phyloP scores from a whole-genome alignment of 2,329 filamentous ascomycete genomes.

The Calonectria henricotiae region DNA sequence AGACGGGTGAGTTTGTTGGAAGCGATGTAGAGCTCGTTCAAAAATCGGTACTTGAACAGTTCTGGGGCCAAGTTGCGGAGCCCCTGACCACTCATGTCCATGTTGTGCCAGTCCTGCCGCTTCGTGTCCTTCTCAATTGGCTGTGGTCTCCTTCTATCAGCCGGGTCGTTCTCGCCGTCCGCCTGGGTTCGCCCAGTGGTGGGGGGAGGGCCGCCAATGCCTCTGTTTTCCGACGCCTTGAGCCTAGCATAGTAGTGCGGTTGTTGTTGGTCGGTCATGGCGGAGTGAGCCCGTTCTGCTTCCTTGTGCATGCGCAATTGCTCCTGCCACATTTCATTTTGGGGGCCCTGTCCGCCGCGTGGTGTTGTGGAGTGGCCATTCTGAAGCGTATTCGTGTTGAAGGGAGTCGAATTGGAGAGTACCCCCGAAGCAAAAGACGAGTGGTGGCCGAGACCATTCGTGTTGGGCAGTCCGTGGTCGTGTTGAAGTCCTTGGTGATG shows the following conservation, averaged over 20 bases:
- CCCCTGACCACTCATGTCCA: conserved; percentile 97
- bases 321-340: conserved; percentile 86
- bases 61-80: conserved; percentile 85
- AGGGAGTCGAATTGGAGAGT: conserved; percentile 76
- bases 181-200: conserved; percentile 66
- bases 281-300: conserved; percentile 80
- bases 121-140: conserved; percentile 78
- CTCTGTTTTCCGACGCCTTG: conserved; percentile 80
- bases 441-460: conserved; percentile 69
- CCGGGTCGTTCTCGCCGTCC: conserved; percentile 69
- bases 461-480: conserved; percentile 71
- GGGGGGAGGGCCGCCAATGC: conserved; percentile 71
- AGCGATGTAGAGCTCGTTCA: conserved; percentile 93
- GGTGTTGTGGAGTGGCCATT: conserved; percentile 71
- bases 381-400: conserved; percentile 69
- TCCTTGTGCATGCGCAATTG: conserved; percentile 88
- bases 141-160: conserved; percentile 74
- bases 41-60: conserved; percentile 90
- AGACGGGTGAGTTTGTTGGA: conserved; percentile 90
- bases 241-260: conserved; percentile 82
- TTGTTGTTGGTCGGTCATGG: conserved; percentile 78
- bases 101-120: conserved; percentile 89
- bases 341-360: conserved; percentile 68
- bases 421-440: conserved; percentile 59
- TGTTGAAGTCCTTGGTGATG: conserved; percentile 75